Conservation (phyloP, 1,284 basidiomycete genomes). For the Moesziomyces parantarcticus region DNA sequence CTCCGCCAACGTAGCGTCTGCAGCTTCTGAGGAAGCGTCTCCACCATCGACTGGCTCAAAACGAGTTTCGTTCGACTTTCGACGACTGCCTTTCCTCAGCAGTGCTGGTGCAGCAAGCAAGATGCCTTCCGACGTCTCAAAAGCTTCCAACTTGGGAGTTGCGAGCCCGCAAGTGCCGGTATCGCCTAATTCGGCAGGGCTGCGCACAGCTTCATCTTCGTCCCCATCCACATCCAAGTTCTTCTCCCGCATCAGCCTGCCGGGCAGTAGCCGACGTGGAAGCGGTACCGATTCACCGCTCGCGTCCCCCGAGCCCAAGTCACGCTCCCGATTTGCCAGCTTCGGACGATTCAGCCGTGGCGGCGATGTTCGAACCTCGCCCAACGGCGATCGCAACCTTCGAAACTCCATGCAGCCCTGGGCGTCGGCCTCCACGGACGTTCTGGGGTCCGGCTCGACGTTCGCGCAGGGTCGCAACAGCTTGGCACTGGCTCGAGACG, state of each 20-base stretch:
- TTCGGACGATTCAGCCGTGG: slow-evolving; percentile 20
- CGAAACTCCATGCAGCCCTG: slow-evolving; percentile 38
- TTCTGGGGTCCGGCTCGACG: slow-evolving; percentile 8
- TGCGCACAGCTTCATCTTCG: slow-evolving; percentile 13
- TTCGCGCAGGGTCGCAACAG: slow-evolving; percentile 20
- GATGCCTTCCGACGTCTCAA: slow-evolving; percentile 12
- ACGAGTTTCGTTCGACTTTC: slow-evolving; percentile 34
- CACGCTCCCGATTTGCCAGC: slow-evolving; percentile 33
- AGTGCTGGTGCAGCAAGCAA: slow-evolving; percentile 12
- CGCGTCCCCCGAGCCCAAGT: slow-evolving; percentile 17
- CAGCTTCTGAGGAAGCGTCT: slow-evolving; percentile 1
- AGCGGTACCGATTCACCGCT: slow-evolving; percentile 20
- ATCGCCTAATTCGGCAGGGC: slow-evolving; percentile 4
- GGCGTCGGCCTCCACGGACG: slow-evolving; percentile 48
- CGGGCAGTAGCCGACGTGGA: slow-evolving; percentile 27
- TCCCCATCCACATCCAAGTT: slow-evolving; percentile 21
- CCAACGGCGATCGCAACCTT: slow-evolving; percentile 11
- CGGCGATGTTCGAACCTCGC: slow-evolving; percentile 2
- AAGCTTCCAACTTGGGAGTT: slow-evolving; percentile 18
- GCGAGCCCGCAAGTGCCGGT: slow-evolving; percentile 16
- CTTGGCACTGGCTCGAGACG: slow-evolving; percentile 29
- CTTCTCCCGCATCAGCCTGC: slow-evolving; percentile 38
- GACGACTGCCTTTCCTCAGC: slow-evolving; percentile 15
- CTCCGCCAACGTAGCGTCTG: not conserved
- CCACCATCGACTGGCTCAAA: slow-evolving; percentile 2